Evolutionary conservation across 805 yeast species (phyloP), one percentile per base, ranked within the genome.

Genomic region (Nakazawaea molendinolei): DNA sequence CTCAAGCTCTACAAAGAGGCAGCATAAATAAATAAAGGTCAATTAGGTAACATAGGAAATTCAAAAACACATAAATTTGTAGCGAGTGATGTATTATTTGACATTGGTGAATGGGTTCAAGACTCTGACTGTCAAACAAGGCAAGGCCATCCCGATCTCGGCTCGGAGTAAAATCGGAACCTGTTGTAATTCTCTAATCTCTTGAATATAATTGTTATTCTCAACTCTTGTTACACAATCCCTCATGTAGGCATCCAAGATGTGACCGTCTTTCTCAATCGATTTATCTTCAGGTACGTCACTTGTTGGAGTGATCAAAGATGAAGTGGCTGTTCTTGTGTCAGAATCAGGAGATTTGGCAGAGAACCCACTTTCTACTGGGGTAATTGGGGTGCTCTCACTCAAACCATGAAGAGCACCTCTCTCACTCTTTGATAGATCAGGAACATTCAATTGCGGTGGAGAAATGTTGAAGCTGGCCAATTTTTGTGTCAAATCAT

Each of bases 91-190:
- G 23, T 24, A 12, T 48, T 43, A 9, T 25, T 38, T 33, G 4
- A 29, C 18, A 20, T 38, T 38, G 5, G 61, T 62, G 55, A 89
- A 90, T 22, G 98, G 98, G 51, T 90, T 90, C 52, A 89, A 65
- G 6, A 90, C 83, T 49, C 95, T 74, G 12, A 92, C 95, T 3
- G 96, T 86, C 49, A 90, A 69, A 56, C 97, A 90, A 13, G 98
- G 98, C 36, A 90, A 67, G 2, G 96, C 90, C 89, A 86, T 86
- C 34, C 96, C 97, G 35, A 87, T 76, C 55, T 89, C 97, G 0
- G 96, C 86, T 50, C 96, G 70, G 44, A 92, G 66, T 42, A 90
- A 64, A 22, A 90, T 77, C 8, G 97, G 97, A 33, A 90, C 81
- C 48, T 76, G 79, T 33, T 71, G 71, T 50, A 89, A 63, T 50